A percentile compares a stretch with the other conserved stretches of the same genome.
Conservation (phyloP, 2,329 filamentous ascomycete species). For the Pyrenochaeta sp. region DNA sequence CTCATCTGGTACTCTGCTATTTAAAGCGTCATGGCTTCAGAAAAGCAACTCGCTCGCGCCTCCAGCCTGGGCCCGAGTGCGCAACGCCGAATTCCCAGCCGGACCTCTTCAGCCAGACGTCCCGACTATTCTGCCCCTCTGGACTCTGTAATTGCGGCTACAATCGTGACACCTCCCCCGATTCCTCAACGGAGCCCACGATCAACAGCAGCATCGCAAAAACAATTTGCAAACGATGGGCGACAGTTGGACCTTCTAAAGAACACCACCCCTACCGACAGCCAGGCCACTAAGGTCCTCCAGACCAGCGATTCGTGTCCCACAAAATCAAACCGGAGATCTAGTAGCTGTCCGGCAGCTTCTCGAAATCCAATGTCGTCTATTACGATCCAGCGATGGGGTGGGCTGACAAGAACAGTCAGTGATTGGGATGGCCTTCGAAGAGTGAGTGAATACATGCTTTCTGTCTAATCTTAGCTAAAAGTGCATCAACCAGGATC, state of each 20-base stretch:
- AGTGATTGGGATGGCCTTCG: slow-evolving; percentile 55
- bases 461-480: too few relatives aligned
- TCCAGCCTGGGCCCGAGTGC: slow-evolving; percentile 20
- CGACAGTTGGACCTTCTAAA: slow-evolving; percentile 3
- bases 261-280: not conserved
- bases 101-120: slow-evolving; percentile 19
- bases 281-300: not conserved
- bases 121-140: slow-evolving; percentile 1
- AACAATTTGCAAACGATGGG: slow-evolving; percentile 6
- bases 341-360: slow-evolving; percentile 24
- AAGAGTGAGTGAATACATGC: slow-evolving; percentile 46
- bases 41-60: slow-evolving; percentile 12
- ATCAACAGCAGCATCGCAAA: slow-evolving; percentile 11
- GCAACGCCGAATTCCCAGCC: slow-evolving; percentile 24
- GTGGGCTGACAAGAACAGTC: slow-evolving; percentile 39
- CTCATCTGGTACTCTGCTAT: too few relatives aligned
- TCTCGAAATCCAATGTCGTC: slow-evolving; percentile 26
- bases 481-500: slow-evolving; percentile 65
- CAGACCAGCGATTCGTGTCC: not conserved
- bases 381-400: slow-evolving; percentile 42
- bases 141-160: slow-evolving; percentile 3
- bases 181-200: slow-evolving; percentile 4
- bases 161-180: slow-evolving; percentile 2
- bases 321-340: slow-evolving; percentile 16
- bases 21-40: slow-evolving; percentile 29